phyloP scores from a whole-genome alignment of 495 filamentous ascomycete species.

The Entonaema liquescens region DNA sequence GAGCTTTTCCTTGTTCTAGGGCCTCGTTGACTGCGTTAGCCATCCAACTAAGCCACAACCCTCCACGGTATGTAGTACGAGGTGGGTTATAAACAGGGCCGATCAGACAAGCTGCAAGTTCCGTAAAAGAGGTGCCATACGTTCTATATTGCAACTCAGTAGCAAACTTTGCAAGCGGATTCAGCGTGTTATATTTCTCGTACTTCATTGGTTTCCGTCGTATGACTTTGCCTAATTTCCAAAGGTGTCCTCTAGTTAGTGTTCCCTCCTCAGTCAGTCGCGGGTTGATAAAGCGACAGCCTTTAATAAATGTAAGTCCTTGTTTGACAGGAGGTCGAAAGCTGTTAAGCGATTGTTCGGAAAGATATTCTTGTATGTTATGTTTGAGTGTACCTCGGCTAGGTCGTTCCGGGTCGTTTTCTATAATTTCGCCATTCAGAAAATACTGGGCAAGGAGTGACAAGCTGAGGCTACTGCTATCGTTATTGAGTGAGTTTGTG shows the following conservation, averaged over 20 bases:
- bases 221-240: slow-evolving; percentile 46
- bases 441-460: slow-evolving; percentile 47
- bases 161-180: slow-evolving; percentile 34
- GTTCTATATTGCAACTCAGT: slow-evolving; percentile 37
- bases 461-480: slow-evolving; percentile 42
- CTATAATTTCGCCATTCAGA: slow-evolving; percentile 49
- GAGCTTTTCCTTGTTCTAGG: slow-evolving; percentile 37
- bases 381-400: slow-evolving; percentile 27
- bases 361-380: slow-evolving; percentile 42
- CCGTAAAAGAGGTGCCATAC: slow-evolving; percentile 27
- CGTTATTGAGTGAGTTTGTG: slow-evolving; percentile 31
- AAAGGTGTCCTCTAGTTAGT: slow-evolving; percentile 42
- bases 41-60: slow-evolving; percentile 35
- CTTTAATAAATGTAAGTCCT: slow-evolving; percentile 46
- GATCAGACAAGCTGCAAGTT: slow-evolving; percentile 26
- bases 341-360: slow-evolving; percentile 36
- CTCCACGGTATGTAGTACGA: neutral
- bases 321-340: slow-evolving; percentile 43
- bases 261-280: slow-evolving; percentile 39
- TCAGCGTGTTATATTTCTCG: slow-evolving; percentile 37
- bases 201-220: slow-evolving; percentile 35
- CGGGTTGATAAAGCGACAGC: slow-evolving; percentile 45
- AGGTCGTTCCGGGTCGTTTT: slow-evolving; percentile 34
- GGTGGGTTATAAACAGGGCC: neutral
- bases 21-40: slow-evolving; percentile 36